phyloP scores from a whole-genome alignment of 345 rosid genomes.

The Eutrema yunnanense region DNA sequence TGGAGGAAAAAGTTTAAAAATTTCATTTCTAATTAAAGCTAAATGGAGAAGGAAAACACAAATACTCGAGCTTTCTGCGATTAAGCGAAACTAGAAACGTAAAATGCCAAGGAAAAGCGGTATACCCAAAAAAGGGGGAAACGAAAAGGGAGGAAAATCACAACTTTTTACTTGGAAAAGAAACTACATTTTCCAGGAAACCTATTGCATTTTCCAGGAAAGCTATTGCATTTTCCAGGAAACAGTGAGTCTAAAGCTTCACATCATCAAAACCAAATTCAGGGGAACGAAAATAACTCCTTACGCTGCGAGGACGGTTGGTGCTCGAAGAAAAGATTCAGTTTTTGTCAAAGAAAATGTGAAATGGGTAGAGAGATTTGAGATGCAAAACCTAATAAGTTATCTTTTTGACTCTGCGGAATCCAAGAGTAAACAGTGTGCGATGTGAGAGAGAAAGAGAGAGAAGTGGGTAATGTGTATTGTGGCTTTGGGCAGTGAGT shows the following conservation, averaged over 20 bases:
- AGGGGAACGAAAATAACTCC: neutral
- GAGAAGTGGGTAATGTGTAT: slow-evolving; percentile 22
- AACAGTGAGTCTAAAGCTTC: neutral
- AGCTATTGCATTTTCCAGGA: too few relatives aligned
- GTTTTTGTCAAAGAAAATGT: neutral
- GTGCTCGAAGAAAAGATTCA: slow-evolving; percentile 8
- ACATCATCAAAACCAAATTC: neutral
- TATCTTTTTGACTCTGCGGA: neutral
- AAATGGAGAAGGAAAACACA: neutral
- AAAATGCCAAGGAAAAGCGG: neutral
- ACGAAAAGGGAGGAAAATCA: slow-evolving; percentile 1
- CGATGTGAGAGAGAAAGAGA: slow-evolving; percentile 10
- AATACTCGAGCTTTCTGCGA: slow-evolving; percentile 13
- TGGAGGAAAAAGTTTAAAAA: neutral
- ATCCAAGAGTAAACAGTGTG: slow-evolving; percentile 22
- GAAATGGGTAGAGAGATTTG: slow-evolving; percentile 7
- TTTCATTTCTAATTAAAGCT: neutral
- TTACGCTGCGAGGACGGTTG: slow-evolving; percentile 16
- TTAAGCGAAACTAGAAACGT: neutral
- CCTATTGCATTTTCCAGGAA: slow-evolving; percentile 14
- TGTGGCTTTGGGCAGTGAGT: slow-evolving; percentile 38
- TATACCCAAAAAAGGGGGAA: neutral
- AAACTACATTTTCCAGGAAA: slow-evolving; percentile 22
- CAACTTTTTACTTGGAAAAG: neutral
- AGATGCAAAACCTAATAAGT: slow-evolving; percentile 17